Percentiles rank a stretch among this genome's conserved stretches.
phyloP scores from a whole-genome alignment of 2,329 filamentous ascomycete species.

The Lachnellula willkommii region DNA sequence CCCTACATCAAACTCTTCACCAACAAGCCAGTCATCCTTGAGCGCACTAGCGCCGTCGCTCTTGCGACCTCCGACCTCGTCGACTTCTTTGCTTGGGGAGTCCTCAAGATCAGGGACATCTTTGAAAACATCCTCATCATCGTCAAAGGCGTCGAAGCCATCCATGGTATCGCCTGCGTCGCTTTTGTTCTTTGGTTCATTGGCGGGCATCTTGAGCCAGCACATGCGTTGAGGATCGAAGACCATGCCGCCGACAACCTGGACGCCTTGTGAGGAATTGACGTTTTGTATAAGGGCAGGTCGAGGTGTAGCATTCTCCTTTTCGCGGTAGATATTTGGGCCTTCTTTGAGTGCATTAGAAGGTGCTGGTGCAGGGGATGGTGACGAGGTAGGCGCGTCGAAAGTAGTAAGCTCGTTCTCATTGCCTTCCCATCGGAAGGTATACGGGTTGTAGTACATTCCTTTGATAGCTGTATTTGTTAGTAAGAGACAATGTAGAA shows the following conservation, averaged over 20 bases:
- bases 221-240: conserved; percentile 97
- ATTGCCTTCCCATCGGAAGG: conserved; percentile 92
- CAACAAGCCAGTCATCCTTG: conserved; percentile 77
- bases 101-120: conserved; percentile 92
- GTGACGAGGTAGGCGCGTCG: conserved; percentile 56
- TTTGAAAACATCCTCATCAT: conserved; percentile 90
- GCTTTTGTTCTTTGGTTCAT: conserved; percentile 37
- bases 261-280: conserved; percentile 75
- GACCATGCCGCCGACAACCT: conserved; percentile 96
- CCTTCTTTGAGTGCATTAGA: conserved; percentile 44
- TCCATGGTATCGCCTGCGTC: conserved; percentile 55
- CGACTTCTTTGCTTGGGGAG: conserved; percentile 27
- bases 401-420: conserved; percentile 80
- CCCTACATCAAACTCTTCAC: conserved; percentile 95
- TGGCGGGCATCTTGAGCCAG: conserved; percentile 75
- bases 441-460: conserved; percentile 89
- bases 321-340: conserved; percentile 44
- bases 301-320: conserved; percentile 54
- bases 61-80: conserved; percentile 46
- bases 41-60: conserved; percentile 44
- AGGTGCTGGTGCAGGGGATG: conserved; percentile 44
- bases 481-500: conserved; percentile 22
- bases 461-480: conserved; percentile 69
- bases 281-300: conserved; percentile 89
- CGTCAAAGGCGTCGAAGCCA: conserved; percentile 65